These are phyloP conservation scores for Rachicladosporium sp. DNA, from an alignment of 2,329 filamentous ascomycete species.

Conservation along the genomic window DNA sequence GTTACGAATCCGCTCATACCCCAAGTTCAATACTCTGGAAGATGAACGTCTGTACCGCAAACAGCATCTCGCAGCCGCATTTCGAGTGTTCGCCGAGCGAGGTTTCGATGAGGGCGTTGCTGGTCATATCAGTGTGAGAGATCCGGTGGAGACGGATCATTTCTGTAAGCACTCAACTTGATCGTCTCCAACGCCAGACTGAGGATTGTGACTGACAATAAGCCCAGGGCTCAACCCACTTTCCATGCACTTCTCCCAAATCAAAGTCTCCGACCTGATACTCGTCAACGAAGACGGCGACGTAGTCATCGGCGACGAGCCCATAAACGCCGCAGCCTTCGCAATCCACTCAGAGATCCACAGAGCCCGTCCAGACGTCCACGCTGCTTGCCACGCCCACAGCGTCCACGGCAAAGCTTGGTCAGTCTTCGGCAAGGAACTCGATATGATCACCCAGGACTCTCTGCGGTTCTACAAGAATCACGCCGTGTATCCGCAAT, in stretches of 20 bases:
- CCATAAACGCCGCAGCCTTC: conserved; percentile 35
- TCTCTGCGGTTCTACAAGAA: conserved; percentile 31
- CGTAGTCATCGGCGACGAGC: conserved; percentile 30
- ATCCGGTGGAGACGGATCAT: conserved; percentile 25
- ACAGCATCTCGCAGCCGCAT: conserved; percentile 32
- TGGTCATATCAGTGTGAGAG: conserved; percentile 31
- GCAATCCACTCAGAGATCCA: conserved; percentile 35
- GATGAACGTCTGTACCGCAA: conserved; percentile 30
- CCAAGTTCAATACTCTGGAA: conserved; percentile 26
- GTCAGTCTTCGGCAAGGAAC: conserved; percentile 32
- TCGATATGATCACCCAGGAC: conserved; percentile 37
- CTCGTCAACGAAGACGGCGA: conserved; percentile 31
- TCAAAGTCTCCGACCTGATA: conserved; percentile 36
- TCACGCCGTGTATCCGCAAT: conserved; percentile 30
- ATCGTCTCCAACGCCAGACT: background rate
- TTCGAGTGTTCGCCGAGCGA: conserved; percentile 31
- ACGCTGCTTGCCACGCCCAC: conserved; percentile 34
- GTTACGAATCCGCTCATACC: conserved; percentile 36
- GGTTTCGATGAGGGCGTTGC: conserved; percentile 30
- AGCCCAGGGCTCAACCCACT: conserved; percentile 23
- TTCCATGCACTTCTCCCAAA: conserved; percentile 29
- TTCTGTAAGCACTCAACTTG: conserved; percentile 15
- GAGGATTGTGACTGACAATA: no score
- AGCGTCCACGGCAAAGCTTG: conserved; percentile 36
- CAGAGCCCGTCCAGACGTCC: conserved; percentile 32